phyloP scores from a whole-genome alignment of 1,284 basidiomycete genomes.

The Sphaerobolus stellatus region DNA sequence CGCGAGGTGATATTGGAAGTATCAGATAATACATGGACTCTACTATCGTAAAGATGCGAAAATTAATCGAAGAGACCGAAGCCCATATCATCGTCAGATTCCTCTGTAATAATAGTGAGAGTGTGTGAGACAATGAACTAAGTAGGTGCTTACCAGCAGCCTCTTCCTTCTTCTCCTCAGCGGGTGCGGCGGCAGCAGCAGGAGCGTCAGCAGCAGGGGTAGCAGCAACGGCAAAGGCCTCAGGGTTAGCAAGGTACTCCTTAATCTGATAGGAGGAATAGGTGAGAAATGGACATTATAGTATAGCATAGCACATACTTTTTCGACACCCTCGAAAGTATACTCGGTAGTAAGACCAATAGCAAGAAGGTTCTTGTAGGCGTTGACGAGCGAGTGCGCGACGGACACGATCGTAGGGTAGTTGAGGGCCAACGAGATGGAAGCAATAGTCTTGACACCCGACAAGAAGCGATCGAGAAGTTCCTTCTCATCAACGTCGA shows the following conservation, averaged over 20 bases:
- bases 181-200: constrained; percentile 50
- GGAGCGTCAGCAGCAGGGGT: constrained; percentile 58
- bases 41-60: no score
- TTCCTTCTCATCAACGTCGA: constrained; percentile 91
- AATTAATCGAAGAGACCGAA: constrained; percentile 30
- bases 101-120: constrained; percentile 39
- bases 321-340: constrained; percentile 90
- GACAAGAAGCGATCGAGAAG: constrained; percentile 89
- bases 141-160: constrained; percentile 46
- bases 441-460: constrained; percentile 94
- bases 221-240: constrained; percentile 86
- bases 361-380: constrained; percentile 97
- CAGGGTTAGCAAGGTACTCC: constrained; percentile 95
- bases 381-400: constrained; percentile 93
- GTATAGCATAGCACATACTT: constrained; percentile 59
- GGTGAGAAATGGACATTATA: constrained; percentile 21
- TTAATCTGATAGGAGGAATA: constrained; percentile 73
- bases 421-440: constrained; percentile 92
- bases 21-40: no score
- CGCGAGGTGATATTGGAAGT: no score
- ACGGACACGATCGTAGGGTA: constrained; percentile 97
- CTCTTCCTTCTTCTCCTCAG: constrained; percentile 57
- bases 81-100: constrained; percentile 75
- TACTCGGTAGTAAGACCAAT: constrained; percentile 93
- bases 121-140: neutral